phyloP scores from a whole-genome alignment of 2,329 filamentous ascomycete genomes.

The Colletotrichum sp. region DNA sequence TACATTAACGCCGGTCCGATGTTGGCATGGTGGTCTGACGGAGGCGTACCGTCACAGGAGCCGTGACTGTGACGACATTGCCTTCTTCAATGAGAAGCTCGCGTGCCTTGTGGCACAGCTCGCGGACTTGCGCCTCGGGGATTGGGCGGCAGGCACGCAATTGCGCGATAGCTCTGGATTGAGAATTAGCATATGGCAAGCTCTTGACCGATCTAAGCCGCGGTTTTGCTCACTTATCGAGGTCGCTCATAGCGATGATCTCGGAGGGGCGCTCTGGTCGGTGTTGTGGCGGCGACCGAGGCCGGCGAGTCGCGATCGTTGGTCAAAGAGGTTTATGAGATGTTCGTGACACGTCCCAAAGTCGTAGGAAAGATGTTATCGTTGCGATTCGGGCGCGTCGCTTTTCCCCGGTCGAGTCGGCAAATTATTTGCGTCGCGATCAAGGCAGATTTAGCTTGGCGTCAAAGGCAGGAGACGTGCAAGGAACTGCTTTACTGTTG shows the following conservation, averaged over 20 bases:
- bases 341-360: background rate
- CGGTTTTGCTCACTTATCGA: constrained; percentile 74
- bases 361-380: background rate
- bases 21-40: background rate
- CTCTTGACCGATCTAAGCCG: background rate
- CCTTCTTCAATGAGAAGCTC: constrained; percentile 97
- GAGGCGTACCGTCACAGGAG: constrained; percentile 81
- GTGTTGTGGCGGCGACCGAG: constrained; percentile 3
- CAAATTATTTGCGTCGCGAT: constrained; percentile 3
- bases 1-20: background rate
- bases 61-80: constrained; percentile 94
- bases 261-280: constrained; percentile 5
- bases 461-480: constrained; percentile 14
- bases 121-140: constrained; percentile 91
- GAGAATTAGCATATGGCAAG: constrained; percentile 6
- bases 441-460: constrained; percentile 14
- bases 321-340: background rate
- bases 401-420: background rate
- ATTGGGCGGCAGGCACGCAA: constrained; percentile 95
- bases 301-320: background rate
- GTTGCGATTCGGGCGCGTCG: background rate
- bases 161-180: constrained; percentile 84
- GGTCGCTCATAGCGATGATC: constrained; percentile 76
- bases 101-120: constrained; percentile 95
- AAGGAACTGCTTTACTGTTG: background rate